Evolutionary conservation across 495 filamentous ascomycete species (phyloP), one percentile per base, ranked within the genome.

Genomic region (Tuber borchii): DNA sequence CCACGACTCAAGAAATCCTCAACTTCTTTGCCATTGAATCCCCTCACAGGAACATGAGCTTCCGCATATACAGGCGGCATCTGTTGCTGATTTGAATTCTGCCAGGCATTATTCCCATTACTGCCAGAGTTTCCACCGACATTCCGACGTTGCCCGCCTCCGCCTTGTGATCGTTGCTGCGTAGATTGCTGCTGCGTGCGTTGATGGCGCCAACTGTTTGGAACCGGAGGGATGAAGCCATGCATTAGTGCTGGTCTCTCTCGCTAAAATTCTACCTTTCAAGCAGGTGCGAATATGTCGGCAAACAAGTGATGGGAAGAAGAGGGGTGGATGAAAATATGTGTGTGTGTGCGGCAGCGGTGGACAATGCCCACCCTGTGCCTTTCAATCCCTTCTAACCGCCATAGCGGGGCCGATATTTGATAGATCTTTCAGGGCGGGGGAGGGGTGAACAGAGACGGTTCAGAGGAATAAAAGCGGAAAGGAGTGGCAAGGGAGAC

Each of bases 11-110:
- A 61, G 69, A 82, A 73, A 69, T 82, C 81, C n/a, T 83, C 74
- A 34, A 82, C 78, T 46, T 82, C 81, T 39, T 82, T 83, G 39
- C 77, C 70, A 26, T 82, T 82, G 17, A 82, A 82, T 46, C 74
- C 81, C 48, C 81, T 82, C 69, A 82, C 81, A 26, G 81, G 80
- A 39, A 82, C 75, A 71, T 82, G 81, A 42, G 73, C 51, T 34
- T 82, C 81, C 68, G 80, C 71, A 75, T 79, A 79, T 14, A 69
- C 75, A 44, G 78, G 74, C 19, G 74, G 69, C 43, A 45, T 69
- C 48, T 81, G 72, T n/a, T 78, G 80, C 61, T 82, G 81, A 31
- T 74, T 79, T 22, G 70, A 65, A 39, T 75, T 77, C 39, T 79
- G 72, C 76, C 77, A 80, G 73, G 73, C 76, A 71, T 78, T 79